These are phyloP conservation scores for Hermanozyma aechmeae DNA, from an alignment of 805 yeast genomes.

Conservation along the genomic window DNA sequence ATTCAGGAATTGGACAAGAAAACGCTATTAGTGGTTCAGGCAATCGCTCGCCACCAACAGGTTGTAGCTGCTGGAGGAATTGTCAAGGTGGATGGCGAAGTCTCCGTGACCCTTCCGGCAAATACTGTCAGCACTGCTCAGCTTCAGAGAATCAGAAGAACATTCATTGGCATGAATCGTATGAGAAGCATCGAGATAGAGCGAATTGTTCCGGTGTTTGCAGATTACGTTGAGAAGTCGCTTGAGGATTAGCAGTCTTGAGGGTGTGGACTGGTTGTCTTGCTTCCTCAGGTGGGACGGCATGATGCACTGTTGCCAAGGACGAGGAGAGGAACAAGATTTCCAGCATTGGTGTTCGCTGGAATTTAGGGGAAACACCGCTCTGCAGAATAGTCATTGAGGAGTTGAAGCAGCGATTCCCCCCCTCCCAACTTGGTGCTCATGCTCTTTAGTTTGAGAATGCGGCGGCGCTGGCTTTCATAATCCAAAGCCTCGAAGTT, in stretches of 20 bases:
- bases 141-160: slow-evolving; percentile 74
- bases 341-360: too few species aligned
- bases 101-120: slow-evolving; percentile 55
- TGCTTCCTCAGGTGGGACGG: too few species aligned
- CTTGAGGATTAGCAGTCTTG: background rate
- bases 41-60: slow-evolving; percentile 55
- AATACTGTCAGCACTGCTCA: slow-evolving; percentile 59
- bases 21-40: slow-evolving; percentile 57
- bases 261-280: too few species aligned
- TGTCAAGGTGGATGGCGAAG: slow-evolving; percentile 37
- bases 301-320: too few species aligned
- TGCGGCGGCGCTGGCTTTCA: too few species aligned
- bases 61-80: slow-evolving; percentile 38
- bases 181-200: slow-evolving; percentile 65
- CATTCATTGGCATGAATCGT: slow-evolving; percentile 72
- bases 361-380: too few species aligned
- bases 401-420: too few species aligned
- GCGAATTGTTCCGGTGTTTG: slow-evolving; percentile 64
- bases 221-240: slow-evolving; percentile 48
- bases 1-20: slow-evolving; percentile 67
- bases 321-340: too few species aligned
- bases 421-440: too few species aligned
- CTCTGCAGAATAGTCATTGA: too few species aligned
- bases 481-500: too few species aligned
- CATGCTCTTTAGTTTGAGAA: too few species aligned